Evolutionary conservation across 116 monocot genomes (phyloP).

Genomic region (Papilionanthe hybrid): DNA sequence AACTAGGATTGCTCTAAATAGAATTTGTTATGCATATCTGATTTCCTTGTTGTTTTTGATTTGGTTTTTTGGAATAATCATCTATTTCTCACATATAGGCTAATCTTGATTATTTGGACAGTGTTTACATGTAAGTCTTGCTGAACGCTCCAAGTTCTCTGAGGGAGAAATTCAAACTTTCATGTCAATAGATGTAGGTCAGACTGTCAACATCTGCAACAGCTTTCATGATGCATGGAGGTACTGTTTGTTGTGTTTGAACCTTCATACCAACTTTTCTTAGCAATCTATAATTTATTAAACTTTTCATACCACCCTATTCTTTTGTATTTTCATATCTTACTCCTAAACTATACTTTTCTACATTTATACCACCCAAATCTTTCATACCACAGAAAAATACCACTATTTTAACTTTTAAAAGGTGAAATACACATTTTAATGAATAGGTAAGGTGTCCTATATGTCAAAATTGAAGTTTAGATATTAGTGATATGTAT

Average conservation of each 20-base stretch:
- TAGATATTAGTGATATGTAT: too few species aligned
- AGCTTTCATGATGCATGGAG: slow-evolving; percentile 99
- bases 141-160: slow-evolving; percentile 82
- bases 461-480: too few species aligned
- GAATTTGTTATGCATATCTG: not conserved
- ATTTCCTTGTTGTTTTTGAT: not conserved
- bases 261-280: not conserved
- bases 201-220: slow-evolving; percentile 80
- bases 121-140: slow-evolving; percentile 68
- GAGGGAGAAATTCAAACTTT: slow-evolving; percentile 98
- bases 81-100: not conserved
- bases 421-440: too few species aligned
- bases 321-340: too few species aligned
- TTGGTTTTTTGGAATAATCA: not conserved
- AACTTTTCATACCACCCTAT: too few species aligned
- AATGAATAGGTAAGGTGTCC: too few species aligned
- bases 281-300: not conserved
- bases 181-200: slow-evolving; percentile 93
- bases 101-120: slow-evolving; percentile 22
- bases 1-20: not conserved
- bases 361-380: too few species aligned
- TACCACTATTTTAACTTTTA: too few species aligned
- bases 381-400: too few species aligned
- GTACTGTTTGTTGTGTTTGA: slow-evolving; percentile 26
- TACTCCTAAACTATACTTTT: too few species aligned